Conservation (phyloP, 371 early-diverging fungal species). For the Thermomucor indicae-seudaticae region DNA sequence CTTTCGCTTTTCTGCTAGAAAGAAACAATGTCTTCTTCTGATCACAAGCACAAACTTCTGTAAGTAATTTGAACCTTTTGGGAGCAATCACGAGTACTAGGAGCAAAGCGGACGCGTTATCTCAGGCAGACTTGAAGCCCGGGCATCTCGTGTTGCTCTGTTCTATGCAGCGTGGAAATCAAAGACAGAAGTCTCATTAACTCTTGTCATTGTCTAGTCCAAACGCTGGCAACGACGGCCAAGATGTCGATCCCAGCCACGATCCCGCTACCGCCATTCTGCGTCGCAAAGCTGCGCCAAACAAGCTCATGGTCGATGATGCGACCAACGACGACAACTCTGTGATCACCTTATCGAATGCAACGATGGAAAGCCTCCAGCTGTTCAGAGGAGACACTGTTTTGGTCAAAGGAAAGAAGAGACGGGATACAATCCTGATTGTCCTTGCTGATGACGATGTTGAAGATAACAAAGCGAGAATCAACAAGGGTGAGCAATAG, state of each 20-base stretch:
- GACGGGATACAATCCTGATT: slow-evolving; percentile 95
- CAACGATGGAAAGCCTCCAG: slow-evolving; percentile 89
- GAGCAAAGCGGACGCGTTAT: too few relatives aligned
- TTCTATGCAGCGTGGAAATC: too few relatives aligned
- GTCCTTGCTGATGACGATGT: slow-evolving; percentile 89
- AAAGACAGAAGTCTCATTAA: too few relatives aligned
- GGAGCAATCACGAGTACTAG: too few relatives aligned
- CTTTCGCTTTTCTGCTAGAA: slow-evolving; percentile 1
- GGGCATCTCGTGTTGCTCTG: not conserved
- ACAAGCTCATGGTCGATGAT: slow-evolving; percentile 97
- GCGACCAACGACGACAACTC: slow-evolving; percentile 97
- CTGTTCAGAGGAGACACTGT: slow-evolving; percentile 96
- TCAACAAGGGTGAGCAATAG: slow-evolving; percentile 79
- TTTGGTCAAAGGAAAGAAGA: slow-evolving; percentile 97
- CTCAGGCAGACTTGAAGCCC: not conserved
- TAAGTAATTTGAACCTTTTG: slow-evolving; percentile 3
- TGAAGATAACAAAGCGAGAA: slow-evolving; percentile 89
- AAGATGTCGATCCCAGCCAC: slow-evolving; percentile 55
- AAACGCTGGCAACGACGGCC: slow-evolving; percentile 40
- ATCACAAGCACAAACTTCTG: slow-evolving; percentile 17
- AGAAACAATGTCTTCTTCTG: slow-evolving; percentile 15
- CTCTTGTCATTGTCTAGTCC: slow-evolving; percentile 22
- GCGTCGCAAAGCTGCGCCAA: slow-evolving; percentile 91
- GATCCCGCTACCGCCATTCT: slow-evolving; percentile 94
- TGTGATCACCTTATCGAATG: slow-evolving; percentile 83